phyloP scores from a whole-genome alignment of 768 basidiomycete species.

The Mrakia hoshinonis region DNA sequence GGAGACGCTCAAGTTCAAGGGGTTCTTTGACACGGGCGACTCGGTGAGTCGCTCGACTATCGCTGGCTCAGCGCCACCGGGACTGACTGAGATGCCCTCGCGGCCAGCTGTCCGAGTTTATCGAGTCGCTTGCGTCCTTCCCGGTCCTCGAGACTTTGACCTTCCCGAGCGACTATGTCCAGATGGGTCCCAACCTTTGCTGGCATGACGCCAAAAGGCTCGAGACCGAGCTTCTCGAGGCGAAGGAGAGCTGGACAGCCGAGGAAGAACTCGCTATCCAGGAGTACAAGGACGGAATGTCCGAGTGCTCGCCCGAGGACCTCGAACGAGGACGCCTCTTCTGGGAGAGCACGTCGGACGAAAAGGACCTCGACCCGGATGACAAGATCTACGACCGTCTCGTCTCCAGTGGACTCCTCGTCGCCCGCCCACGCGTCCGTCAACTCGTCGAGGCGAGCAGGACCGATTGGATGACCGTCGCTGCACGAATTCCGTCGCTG shows the following conservation, averaged over 20 bases:
- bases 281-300: not conserved
- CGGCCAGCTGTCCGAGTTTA: not conserved
- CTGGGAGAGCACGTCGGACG: not conserved
- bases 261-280: not conserved
- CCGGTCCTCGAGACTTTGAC: not conserved
- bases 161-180: not conserved
- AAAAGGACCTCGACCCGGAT: not conserved
- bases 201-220: not conserved
- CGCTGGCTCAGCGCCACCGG: not conserved
- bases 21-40: not conserved
- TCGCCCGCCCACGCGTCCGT: not conserved
- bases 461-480: not conserved
- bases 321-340: not conserved
- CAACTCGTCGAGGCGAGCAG: not conserved
- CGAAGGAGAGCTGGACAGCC: not conserved
- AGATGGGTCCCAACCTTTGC: not conserved
- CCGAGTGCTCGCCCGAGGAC: no score
- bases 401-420: not conserved
- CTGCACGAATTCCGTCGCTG: not conserved
- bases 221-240: not conserved
- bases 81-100: not conserved
- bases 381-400: not conserved
- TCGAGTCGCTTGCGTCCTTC: not conserved
- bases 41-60: not conserved
- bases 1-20: not conserved